Base-by-base conservation (phyloP, 805 yeast genomes). In the Ogataea thermomethanolica region DNA sequence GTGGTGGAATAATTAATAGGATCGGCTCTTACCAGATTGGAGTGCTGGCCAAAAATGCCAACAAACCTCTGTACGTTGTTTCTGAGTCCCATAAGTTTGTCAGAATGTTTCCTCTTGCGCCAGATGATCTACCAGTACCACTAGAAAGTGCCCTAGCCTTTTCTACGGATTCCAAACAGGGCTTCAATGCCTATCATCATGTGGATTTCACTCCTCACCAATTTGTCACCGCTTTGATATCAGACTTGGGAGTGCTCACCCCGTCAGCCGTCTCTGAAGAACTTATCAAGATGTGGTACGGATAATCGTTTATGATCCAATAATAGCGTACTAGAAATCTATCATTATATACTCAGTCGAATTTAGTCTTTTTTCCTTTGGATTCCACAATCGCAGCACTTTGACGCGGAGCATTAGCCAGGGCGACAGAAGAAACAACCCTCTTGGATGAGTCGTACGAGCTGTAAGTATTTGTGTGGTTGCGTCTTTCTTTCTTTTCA, bases 241-340 rank as follows among this genome's bases (percentile, higher is more conserved):
- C 99, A 3, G 99, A 93, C 61, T 70, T 93, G 48, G 99, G 99
- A 12, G 97, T 93, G 1, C 72, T 93, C 51, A 93, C 99, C 6
- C 96, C 99, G 9, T 84, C 95, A 45, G 98, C 98, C 0, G 99
- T 93, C 14, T 84, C 95, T n/a, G 99, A 93, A 62, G 99, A 93
- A 66, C 74, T 93, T 63, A 93, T 93, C 61, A 93, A 93, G 66
- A 88, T 93, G 79, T 93, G 97, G 97, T 90, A 89, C 56, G 97
- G 90, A 63, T 90, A 61, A 61, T 8, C 30, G 32, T 25, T 28
- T n/a, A 27, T 27, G 23, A 10, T 22, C 28, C 20, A 37, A 26
- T 37, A 32, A 30, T 28, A 23, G 42, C 42, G 42, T 38, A 38
- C 36, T 37, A 13, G 31, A 41, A 29, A 29, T 31, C 15, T 39